These are phyloP conservation scores for Stachybotrys chartarum DNA, from an alignment of 2,329 filamentous ascomycete species.

Conservation along the genomic window DNA sequence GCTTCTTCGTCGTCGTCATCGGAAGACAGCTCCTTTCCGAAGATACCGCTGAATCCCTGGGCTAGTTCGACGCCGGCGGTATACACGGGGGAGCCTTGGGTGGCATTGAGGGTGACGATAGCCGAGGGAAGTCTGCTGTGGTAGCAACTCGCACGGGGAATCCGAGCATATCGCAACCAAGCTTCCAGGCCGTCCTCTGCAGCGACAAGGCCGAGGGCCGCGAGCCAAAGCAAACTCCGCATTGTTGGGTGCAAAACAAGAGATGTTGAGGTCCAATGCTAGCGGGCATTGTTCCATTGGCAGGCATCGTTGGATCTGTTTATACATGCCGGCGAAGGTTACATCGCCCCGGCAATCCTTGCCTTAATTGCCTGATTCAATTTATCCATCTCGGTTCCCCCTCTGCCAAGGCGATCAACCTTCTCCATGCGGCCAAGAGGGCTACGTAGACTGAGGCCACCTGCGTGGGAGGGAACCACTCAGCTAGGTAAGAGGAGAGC, in stretches of 20 bases:
- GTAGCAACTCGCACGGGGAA: constrained; percentile 26
- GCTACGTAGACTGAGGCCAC: no score
- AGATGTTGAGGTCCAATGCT: background rate
- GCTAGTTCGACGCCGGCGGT: constrained; percentile 53
- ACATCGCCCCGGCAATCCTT: no score
- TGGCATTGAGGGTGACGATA: constrained; percentile 48
- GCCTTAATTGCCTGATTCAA: no score
- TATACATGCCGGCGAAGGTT: no score
- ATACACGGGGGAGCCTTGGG: constrained; percentile 45
- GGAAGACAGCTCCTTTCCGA: constrained; percentile 35
- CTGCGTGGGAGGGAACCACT: no score
- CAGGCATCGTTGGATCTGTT: no score
- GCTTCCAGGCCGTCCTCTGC: constrained; percentile 48
- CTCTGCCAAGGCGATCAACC: no score
- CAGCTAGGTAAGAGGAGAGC: no score
- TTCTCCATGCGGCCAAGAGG: no score
- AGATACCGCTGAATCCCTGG: constrained; percentile 48
- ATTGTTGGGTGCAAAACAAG: constrained; percentile 2
- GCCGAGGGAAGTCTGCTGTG: constrained; percentile 34
- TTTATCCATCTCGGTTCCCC: no score
- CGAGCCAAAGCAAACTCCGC: constrained; percentile 8
- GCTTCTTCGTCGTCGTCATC: constrained; percentile 3
- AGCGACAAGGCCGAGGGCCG: constrained; percentile 26
- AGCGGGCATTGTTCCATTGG: background rate
- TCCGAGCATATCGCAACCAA: constrained; percentile 58